Base-by-base conservation (phyloP, 139 green algal species). In the Parachlorella kessleri region DNA sequence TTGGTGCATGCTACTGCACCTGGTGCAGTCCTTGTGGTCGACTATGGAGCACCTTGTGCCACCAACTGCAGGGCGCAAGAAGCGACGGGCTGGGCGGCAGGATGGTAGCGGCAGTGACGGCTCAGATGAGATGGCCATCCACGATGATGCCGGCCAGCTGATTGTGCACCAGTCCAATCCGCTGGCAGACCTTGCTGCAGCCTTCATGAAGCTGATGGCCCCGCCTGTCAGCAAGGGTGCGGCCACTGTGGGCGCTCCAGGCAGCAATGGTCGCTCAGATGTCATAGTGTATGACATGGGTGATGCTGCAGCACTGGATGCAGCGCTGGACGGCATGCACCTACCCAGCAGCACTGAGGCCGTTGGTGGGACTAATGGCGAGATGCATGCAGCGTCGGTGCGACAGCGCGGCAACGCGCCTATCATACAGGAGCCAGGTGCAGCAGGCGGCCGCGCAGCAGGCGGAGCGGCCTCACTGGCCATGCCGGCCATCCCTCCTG, bases 181-280 rank as follows among this genome's bases (percentile, higher is more conserved):
- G 48, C 71, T 84, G 76, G 59, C 48, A 9, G 82, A 84, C 48
- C 80, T 87, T 23, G 77, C 82, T 3, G 63, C 80, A 41, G 76
- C 76, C 8, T 86, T 86, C 70, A 86, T 81, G 67, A 28, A 77
- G 18, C 55, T 87, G 71, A 42, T 87, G 38, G 81, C 23, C 7
- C 30, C 76, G 23, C 24, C 26, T 6, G 36, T 18, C 48, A 18
- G 48, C 21, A 18, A 59, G 21, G 48, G 48, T 14, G 48, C 48
- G 21, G 48, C 48, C 14, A 18, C 48, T 14, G 48, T 18, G 48
- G 48, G 48, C 14, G 48, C 48, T 14, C 14, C 48, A 18, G 48
- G 48, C 21, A 18, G 48, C 48, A 59, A 14, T 14, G 48, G 48
- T 14, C 48, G 48, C 14, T 18, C 48, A 18, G 48, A 18, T 0